Evolutionary conservation across 805 yeast species (phyloP), one percentile per base, ranked within the genome.

Genomic region (Candida germanica): DNA sequence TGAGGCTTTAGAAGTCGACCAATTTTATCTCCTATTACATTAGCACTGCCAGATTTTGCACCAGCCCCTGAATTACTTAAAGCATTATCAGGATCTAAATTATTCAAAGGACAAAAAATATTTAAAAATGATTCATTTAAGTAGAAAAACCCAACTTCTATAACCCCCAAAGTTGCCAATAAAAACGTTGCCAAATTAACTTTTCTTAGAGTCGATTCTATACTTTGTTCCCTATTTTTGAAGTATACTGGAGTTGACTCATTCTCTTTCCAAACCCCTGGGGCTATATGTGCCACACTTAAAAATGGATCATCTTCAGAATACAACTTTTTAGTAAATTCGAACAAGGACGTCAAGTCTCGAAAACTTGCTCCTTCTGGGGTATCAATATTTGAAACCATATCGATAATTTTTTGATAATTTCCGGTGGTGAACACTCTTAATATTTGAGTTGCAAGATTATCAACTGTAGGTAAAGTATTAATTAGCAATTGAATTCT

Each of bases 181-280:
- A 88, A 64, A 53, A 87, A 93, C 0, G 96, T 87, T 0, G 96
- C 86, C 44, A 93, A 61, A 50, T 93, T 93, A 1, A 88, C 85
- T 48, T 91, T 85, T 40, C 95, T 78, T 22, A 91, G 58, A 0
- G 93, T 80, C 26, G 77, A 69, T 54, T 72, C 76, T 38, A 79
- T 63, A 33, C 78, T 71, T 42, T 78, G 81, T 47, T 80, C 87
- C 40, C 79, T 73, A 35, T 76, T 79, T 44, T 70, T 67, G 46
- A 81, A 65, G 53, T 80, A 67, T 18, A 65, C 50, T 0, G 87
- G 85, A 0, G 83, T 73, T 6, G 69, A 59, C 5, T 69, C 69
- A n/a, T 80, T 80, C 45, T 74, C 75, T 35, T 76, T 73, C 86
- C 86, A 80, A 48, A 80, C 57, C 1, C 86, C 86, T 11, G 84